These are phyloP conservation scores for Zygosaccharomyces sapae DNA, from an alignment of 1,139 yeast genomes.

Conservation along the genomic window DNA sequence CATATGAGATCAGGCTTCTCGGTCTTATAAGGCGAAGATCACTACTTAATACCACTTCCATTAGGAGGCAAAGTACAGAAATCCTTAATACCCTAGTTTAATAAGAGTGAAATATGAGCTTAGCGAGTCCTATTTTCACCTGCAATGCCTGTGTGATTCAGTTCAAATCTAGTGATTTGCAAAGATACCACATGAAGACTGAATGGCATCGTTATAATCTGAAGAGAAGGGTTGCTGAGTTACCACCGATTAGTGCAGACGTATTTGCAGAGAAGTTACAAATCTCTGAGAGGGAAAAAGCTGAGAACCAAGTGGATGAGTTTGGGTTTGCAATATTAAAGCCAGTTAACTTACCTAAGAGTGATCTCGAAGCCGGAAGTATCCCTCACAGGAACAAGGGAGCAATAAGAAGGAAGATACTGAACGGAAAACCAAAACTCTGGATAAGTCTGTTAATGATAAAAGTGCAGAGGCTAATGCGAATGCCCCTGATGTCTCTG, in stretches of 20 bases:
- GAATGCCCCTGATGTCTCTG: constrained; percentile 55
- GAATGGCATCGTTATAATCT: constrained; percentile 94
- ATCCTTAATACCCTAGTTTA: no score
- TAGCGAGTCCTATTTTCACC: constrained; percentile 43
- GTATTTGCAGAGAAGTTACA: constrained; percentile 73
- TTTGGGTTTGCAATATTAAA: constrained; percentile 50
- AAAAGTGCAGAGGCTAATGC: constrained; percentile 34
- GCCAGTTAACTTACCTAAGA: constrained; percentile 15
- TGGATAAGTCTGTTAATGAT: neutral
- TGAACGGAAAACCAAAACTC: no score
- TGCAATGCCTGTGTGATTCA: constrained; percentile 81
- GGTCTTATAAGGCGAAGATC: neutral
- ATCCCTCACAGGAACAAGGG: constrained; percentile 15
- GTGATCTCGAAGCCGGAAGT: constrained; percentile 6
- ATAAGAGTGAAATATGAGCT: constrained; percentile 4
- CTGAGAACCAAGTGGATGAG: constrained; percentile 54
- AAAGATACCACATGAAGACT: constrained; percentile 86
- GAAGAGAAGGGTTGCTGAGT: constrained; percentile 82
- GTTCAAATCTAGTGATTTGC: constrained; percentile 73
- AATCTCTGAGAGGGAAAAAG: constrained; percentile 38
- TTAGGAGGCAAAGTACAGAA: no score
- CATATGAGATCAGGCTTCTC: neutral
- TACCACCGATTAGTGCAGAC: constrained; percentile 76
- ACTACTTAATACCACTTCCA: neutral
- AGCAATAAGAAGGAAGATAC: constrained; percentile 35